These are phyloP conservation scores for Cyclostephanos tholiformis DNA, from an alignment of 108 stramenopile species.

Conservation along the genomic window DNA sequence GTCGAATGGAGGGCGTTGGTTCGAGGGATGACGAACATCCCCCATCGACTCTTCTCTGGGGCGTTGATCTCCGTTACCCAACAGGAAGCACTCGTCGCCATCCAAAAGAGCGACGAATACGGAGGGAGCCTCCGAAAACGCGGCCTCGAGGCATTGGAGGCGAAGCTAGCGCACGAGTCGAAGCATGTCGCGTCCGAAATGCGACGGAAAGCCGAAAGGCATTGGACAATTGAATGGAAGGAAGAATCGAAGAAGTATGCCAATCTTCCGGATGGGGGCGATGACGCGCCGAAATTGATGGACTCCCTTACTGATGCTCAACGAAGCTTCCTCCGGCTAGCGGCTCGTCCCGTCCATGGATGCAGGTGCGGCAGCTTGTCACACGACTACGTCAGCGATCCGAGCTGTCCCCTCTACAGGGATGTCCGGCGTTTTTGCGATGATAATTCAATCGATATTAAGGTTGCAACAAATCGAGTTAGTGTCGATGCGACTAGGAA, in stretches of 20 bases:
- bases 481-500: background rate
- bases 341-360: slow-evolving; percentile 64
- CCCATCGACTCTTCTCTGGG: slow-evolving; percentile 31
- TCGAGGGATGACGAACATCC: slow-evolving; percentile 14
- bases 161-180: slow-evolving; percentile 35
- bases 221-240: slow-evolving; percentile 35
- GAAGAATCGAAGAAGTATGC: slow-evolving; percentile 20
- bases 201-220: slow-evolving; percentile 22
- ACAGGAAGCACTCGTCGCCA: slow-evolving; percentile 17
- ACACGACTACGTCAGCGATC: slow-evolving; percentile 71
- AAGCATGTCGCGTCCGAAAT: slow-evolving; percentile 19
- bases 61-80: slow-evolving; percentile 29
- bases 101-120: slow-evolving; percentile 12
- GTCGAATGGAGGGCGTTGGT: slow-evolving; percentile 36
- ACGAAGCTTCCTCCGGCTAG: slow-evolving; percentile 51
- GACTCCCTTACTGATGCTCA: slow-evolving; percentile 63
- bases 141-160: slow-evolving; percentile 20
- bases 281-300: slow-evolving; percentile 16
- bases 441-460: slow-evolving; percentile 27
- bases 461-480: slow-evolving; percentile 12
- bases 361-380: slow-evolving; percentile 67
- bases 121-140: slow-evolving; percentile 11
- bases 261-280: slow-evolving; percentile 17
- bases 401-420: slow-evolving; percentile 66
- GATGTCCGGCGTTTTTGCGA: slow-evolving; percentile 49